A percentile compares a stretch with the other conserved stretches of the same genome.
phyloP scores from a whole-genome alignment of 1,139 yeast genomes.

The Kodamaea plutei region DNA sequence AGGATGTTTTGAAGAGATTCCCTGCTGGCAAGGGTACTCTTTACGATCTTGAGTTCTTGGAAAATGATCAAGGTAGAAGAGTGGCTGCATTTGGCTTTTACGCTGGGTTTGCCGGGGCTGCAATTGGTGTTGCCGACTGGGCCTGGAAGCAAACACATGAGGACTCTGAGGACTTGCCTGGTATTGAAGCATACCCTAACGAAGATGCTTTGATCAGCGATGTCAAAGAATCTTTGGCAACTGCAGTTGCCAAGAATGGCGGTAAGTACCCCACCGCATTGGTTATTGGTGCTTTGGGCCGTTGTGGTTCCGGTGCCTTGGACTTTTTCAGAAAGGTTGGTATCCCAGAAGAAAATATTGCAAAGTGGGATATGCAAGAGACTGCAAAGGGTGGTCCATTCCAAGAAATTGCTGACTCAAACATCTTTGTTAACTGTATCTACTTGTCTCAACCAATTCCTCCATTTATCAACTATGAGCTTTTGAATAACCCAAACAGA shows the following conservation, averaged over 20 bases:
- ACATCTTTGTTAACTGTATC: constrained; percentile 92
- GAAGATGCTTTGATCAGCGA: constrained; percentile 70
- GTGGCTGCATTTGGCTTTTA: constrained; percentile 98
- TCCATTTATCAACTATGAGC: constrained; percentile 74
- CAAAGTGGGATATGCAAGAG: constrained; percentile 96
- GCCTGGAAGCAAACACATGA: constrained; percentile 78
- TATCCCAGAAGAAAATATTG: constrained; percentile 75
- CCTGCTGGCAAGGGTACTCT: constrained; percentile 87
- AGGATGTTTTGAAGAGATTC: constrained; percentile 81
- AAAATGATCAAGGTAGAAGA: constrained; percentile 92
- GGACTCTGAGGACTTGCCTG: constrained; percentile 61
- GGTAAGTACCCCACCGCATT: constrained; percentile 73
- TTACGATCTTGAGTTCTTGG: constrained; percentile 91
- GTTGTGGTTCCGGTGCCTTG: constrained; percentile 98
- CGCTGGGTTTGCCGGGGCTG: constrained; percentile 99
- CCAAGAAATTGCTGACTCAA: constrained; percentile 81
- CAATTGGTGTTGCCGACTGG: constrained; percentile 92
- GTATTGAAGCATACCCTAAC: constrained; percentile 77
- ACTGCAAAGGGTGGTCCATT: constrained; percentile 97
- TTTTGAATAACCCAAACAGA: constrained; percentile 63
- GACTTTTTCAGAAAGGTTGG: constrained; percentile 81
- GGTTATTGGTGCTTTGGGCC: constrained; percentile 95
- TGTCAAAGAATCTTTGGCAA: constrained; percentile 57
- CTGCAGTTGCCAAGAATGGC: constrained; percentile 57
- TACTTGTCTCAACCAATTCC: constrained; percentile 91